Conservation (phyloP, 495 filamentous ascomycete species). For the Aspergillus hancockii region DNA sequence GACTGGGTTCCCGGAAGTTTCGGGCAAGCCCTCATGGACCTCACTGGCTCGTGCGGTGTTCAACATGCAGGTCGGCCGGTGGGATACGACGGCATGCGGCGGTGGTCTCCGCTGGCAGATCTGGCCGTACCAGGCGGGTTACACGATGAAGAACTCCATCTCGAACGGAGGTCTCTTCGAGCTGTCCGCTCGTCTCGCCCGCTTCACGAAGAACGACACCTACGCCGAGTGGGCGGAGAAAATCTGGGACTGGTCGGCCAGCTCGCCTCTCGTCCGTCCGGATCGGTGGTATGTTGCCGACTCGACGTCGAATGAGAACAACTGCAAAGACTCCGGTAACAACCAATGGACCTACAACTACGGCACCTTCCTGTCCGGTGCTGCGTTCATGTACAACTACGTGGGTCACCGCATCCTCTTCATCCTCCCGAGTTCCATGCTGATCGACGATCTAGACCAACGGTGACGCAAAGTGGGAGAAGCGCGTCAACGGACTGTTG, state of each 20-base stretch:
- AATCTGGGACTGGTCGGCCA: constrained; percentile 60
- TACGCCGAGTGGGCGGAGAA: constrained; percentile 66
- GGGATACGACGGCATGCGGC: constrained; percentile 43
- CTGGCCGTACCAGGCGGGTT: constrained; percentile 46
- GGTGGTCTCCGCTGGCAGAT: constrained; percentile 56
- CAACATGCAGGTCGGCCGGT: constrained; percentile 59
- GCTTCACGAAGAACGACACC: constrained; percentile 63
- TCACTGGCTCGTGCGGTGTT: constrained; percentile 73
- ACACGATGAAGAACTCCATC: constrained; percentile 66
- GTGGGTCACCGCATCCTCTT: constrained; percentile 27
- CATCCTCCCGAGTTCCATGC: too few relatives aligned
- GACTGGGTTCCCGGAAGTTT: constrained; percentile 39
- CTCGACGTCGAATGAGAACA: constrained; percentile 44
- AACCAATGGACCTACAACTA: constrained; percentile 70
- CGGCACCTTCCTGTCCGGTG: constrained; percentile 65
- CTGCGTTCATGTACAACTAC: constrained; percentile 66
- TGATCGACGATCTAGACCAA: constrained; percentile 44
- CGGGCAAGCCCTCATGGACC: constrained; percentile 62
- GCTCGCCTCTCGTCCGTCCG: constrained; percentile 52
- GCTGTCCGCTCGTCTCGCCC: constrained; percentile 61
- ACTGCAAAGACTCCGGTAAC: constrained; percentile 57
- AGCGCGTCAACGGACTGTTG: constrained; percentile 53
- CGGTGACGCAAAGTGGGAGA: constrained; percentile 49
- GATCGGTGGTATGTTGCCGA: constrained; percentile 59
- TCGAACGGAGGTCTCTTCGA: constrained; percentile 68